A percentile compares a stretch with the other conserved stretches of the same genome.
Conservation (phyloP, 148 eudicot genomes). For the Silene uniflora region DNA sequence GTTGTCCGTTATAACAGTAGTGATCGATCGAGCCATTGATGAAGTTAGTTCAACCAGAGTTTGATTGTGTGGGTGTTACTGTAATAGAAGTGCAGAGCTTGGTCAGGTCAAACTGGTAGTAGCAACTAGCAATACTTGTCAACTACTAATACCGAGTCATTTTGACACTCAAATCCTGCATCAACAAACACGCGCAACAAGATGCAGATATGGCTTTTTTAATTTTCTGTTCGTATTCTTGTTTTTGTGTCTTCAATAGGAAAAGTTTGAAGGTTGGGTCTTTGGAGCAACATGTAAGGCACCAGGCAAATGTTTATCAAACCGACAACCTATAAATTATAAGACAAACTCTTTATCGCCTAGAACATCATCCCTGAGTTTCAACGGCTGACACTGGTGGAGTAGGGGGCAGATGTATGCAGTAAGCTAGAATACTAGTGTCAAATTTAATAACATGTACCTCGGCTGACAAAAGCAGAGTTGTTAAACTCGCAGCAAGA, state of each 20-base stretch:
- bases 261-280: too few relatives aligned
- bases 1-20: constrained; percentile 43
- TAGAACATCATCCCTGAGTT: too few relatives aligned
- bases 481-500: background rate
- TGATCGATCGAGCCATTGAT: constrained; percentile 45
- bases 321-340: too few relatives aligned
- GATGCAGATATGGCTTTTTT: too few relatives aligned
- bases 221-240: too few relatives aligned
- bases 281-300: too few relatives aligned
- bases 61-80: constrained; percentile 41
- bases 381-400: too few relatives aligned
- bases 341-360: too few relatives aligned
- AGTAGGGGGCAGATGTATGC: too few relatives aligned
- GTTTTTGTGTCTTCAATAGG: too few relatives aligned
- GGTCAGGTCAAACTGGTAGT: constrained; percentile 56
- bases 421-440: background rate
- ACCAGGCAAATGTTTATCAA: too few relatives aligned
- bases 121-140: constrained; percentile 54
- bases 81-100: constrained; percentile 32
- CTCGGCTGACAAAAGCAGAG: background rate
- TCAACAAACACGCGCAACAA: background rate
- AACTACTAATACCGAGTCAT: constrained; percentile 60
- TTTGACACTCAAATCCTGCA: constrained; percentile 53
- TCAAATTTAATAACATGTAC: background rate
- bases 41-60: constrained; percentile 41